These are phyloP conservation scores for Verticillium isaacii DNA, from an alignment of 2,329 filamentous ascomycete species.

Conservation along the genomic window DNA sequence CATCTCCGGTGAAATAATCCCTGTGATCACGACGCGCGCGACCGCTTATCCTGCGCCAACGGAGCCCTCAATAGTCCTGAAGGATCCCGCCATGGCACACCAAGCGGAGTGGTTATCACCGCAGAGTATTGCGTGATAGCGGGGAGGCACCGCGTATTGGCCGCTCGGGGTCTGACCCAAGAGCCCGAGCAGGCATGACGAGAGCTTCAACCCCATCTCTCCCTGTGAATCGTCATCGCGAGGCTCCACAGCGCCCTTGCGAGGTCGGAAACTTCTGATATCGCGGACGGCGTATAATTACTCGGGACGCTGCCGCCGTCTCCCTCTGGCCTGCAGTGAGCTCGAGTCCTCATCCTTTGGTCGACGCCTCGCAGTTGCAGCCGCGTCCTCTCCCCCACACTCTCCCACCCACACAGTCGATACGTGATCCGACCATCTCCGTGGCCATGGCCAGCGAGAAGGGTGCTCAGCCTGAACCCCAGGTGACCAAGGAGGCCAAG, in stretches of 20 bases:
- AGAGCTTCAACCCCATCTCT: background rate
- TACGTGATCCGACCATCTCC: background rate
- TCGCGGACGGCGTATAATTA: background rate
- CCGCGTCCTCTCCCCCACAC: too few relatives aligned
- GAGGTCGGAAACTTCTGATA: background rate
- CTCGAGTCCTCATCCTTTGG: background rate
- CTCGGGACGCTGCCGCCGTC: too few relatives aligned
- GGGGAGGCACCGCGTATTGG: constrained; percentile 6
- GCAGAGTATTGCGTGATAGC: constrained; percentile 7
- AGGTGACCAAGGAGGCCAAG: background rate
- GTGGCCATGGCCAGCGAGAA: background rate
- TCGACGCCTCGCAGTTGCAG: too few relatives aligned
- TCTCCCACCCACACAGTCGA: too few relatives aligned
- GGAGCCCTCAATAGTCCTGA: background rate
- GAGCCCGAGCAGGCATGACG: background rate
- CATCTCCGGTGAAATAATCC: too few relatives aligned
- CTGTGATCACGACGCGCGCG: too few relatives aligned
- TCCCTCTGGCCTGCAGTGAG: background rate
- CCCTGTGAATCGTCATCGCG: constrained; percentile 1
- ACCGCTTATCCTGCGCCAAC: background rate
- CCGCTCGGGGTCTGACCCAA: background rate
- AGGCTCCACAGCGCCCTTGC: background rate
- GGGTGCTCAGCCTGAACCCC: background rate
- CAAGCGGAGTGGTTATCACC: background rate
- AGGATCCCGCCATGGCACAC: background rate